phyloP scores from a whole-genome alignment of 495 filamentous ascomycete species.

The Sporormia fimetaria region DNA sequence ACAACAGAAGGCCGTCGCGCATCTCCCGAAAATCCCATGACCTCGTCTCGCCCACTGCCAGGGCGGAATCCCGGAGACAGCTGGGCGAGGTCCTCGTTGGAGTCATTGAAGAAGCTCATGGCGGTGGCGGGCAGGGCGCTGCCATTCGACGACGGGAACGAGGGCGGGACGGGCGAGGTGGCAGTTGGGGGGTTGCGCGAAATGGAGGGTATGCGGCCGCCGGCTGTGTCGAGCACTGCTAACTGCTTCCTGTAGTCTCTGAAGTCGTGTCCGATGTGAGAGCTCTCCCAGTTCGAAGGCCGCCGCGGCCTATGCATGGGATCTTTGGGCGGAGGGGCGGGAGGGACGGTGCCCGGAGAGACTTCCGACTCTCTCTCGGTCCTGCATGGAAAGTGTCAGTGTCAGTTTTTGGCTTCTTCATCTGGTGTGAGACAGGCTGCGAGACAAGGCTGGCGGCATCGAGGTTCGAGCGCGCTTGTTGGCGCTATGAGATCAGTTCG shows the following conservation, averaged over 20 bases:
- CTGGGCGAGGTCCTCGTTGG: constrained; percentile 53
- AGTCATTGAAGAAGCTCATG: constrained; percentile 57
- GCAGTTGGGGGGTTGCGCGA: constrained; percentile 44
- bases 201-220: constrained; percentile 42
- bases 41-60: constrained; percentile 46
- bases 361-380: constrained; percentile 28
- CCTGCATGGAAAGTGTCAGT: constrained; percentile 3
- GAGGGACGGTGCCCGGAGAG: constrained; percentile 33
- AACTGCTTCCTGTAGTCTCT: constrained; percentile 59
- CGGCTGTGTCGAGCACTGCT: constrained; percentile 52
- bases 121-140: no score
- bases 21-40: constrained; percentile 57
- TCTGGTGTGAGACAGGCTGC: constrained; percentile 10
- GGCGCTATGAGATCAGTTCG: no score
- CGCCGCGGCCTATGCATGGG: constrained; percentile 25
- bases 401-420: constrained; percentile 5
- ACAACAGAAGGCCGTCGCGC: constrained; percentile 79
- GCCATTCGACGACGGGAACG: constrained; percentile 4
- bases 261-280: constrained; percentile 46
- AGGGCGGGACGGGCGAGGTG: constrained; percentile 33
- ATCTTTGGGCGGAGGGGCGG: constrained; percentile 29
- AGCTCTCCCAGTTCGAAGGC: constrained; percentile 32
- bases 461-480: neutral
- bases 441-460: constrained; percentile 14
- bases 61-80: constrained; percentile 58